Base-by-base conservation (phyloP, 331 rosid species). In the Rosa hybrid region DNA sequence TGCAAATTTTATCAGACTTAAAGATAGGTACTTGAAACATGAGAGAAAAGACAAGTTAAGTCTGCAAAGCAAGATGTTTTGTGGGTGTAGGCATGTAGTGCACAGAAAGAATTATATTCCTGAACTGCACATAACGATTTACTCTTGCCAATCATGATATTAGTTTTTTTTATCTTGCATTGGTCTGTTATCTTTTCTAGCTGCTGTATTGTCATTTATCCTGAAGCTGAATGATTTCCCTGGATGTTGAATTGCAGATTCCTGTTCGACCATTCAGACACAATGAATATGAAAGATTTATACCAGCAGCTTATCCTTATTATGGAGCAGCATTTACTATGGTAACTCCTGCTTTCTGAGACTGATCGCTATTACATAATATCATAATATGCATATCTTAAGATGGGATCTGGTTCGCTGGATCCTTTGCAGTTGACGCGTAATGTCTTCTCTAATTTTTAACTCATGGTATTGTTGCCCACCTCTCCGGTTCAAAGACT, bases 191-290 rank as follows among this genome's bases (percentile, higher is more conserved):
- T 63, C 54, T 42, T 56, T 11, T 44, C 41, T 42, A 20, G 34
- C 23, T 27, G 49, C 6, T 63, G 14, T 59, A 68, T 27, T 68
- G 60, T 48, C 10, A 4, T 50, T 23, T 54, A 13, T 54, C 8
- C 49, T 12, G 51, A 9, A 53, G 10, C 14, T n/a, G 9, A 71
- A 13, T 50, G 48, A 39, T 72, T 71, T 69, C 65, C 57, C 63
- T 79, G 60, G 44, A 74, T 80, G 77, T 81, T 53, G 53, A 79
- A 44, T 67, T 87, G 90, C 92, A 95, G 99, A 95, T 95, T 78
- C 99, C 99, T 67, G 99, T 95, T 64, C 98, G 94, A 54, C 99
- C 98, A 81, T 95, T 86, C 82, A 93, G 87, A 81, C 99, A 95
- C 91, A 87, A 95, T 44, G 99, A 95, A 88, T 95, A 95, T 3